A percentile compares a stretch with the other conserved stretches of the same genome.
These are phyloP conservation scores for Luffa aegyptiaca DNA, from an alignment of 306 rosid species.

Conservation along the genomic window DNA sequence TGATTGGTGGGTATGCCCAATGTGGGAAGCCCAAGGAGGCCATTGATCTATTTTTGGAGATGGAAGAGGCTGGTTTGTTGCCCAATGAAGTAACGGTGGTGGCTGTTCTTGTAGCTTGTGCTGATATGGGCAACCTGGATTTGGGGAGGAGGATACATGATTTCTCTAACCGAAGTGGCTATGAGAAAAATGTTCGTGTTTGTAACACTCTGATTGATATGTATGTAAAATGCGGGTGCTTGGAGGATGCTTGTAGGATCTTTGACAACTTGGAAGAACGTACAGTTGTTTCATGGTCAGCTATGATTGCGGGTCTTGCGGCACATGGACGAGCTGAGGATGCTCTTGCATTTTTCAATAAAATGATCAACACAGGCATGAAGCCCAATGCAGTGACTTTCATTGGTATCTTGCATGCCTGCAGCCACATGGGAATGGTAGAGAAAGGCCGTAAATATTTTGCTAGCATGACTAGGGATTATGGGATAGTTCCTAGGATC, in stretches of 20 bases:
- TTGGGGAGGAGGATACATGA: slow-evolving; percentile 39
- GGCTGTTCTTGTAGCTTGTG: slow-evolving; percentile 44
- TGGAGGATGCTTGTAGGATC: slow-evolving; percentile 29
- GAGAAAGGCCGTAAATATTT: slow-evolving; percentile 34
- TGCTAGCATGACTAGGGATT: slow-evolving; percentile 31
- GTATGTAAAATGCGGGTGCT: slow-evolving; percentile 53
- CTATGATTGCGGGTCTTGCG: slow-evolving; percentile 46
- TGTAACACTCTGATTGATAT: slow-evolving; percentile 40
- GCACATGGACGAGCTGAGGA: slow-evolving; percentile 42
- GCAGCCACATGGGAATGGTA: slow-evolving; percentile 48
- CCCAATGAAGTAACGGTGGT: slow-evolving; percentile 43
- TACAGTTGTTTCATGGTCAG: slow-evolving; percentile 46
- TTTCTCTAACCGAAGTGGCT: slow-evolving; percentile 23
- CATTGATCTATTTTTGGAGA: slow-evolving; percentile 23
- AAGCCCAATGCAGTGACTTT: slow-evolving; percentile 40
- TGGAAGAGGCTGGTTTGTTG: slow-evolving; percentile 34
- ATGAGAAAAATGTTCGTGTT: slow-evolving; percentile 21
- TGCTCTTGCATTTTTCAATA: slow-evolving; percentile 26
- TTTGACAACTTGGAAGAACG: slow-evolving; percentile 25
- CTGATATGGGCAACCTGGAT: slow-evolving; percentile 39
- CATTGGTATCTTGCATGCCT: slow-evolving; percentile 46
- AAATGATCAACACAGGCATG: slow-evolving; percentile 29
- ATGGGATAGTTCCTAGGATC: slow-evolving; percentile 33
- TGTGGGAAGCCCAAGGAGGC: slow-evolving; percentile 45
- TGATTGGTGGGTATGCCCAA: slow-evolving; percentile 39